Base-by-base conservation (phyloP, 441 rosid species). In the Pelargonium cotyledonis region DNA sequence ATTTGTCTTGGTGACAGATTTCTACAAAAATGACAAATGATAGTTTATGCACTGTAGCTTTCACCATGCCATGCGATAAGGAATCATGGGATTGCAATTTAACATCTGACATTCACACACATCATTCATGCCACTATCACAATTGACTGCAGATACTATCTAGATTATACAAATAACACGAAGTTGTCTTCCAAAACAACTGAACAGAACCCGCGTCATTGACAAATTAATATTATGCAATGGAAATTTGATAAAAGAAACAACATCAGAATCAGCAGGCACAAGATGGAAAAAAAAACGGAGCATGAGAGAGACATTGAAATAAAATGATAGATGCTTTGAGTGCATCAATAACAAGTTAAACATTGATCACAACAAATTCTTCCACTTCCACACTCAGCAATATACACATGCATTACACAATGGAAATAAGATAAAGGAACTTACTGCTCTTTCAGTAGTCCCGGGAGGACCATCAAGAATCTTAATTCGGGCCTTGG, bases 381-480 rank as follows among this genome's bases (percentile, higher is more conserved):
- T 40, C n/a, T 2, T 4, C 46, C 46, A 14, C 46, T 63, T 35
- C 43, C 66, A n/a, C 46, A 63, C 19, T 31, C 11, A 63, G n/a
- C 66, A n/a, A 63, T 10, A 60, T 26, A 38, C 46, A n/a, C 8
- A 63, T 31, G 11, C 35, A 35, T 21, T 2, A 14, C 15, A 12
- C 12, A 8, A 67, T 35, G 15, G 14, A 23, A 35, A 53, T 15
- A 18, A 38, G 66, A 19, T 19, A 55, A 60, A 5, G 8, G n/a
- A 38, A 75, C 78, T 75, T 12, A 75, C 78, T 31, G 70, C 78
- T 75, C 74, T 38, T 75, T 75, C 73, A 11, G 38, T 60, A 5
- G 78, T 75, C 58, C 78, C 78, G 4, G 73, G 73, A 49, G 78
- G 78, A 38, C 73, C 73, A 16, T 75, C 78, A 2, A 75, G 78